Base-by-base conservation (phyloP, 129 eudicot species). In the Calendula officinalis region DNA sequence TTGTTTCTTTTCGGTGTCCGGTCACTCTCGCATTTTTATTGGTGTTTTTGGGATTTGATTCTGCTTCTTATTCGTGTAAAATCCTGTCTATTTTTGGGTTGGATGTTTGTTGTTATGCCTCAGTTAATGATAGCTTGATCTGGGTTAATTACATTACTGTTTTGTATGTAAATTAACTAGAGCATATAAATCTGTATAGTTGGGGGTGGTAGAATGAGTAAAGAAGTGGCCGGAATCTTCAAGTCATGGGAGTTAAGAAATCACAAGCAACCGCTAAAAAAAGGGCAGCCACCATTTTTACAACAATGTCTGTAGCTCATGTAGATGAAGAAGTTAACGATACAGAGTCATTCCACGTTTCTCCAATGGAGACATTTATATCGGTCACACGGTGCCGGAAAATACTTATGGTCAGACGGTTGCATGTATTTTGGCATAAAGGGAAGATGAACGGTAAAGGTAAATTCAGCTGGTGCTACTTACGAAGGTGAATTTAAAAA, bases 301-400 rank as follows among this genome's bases (percentile, higher is more conserved):
- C 91, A 53, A 75, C 96, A 81, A 91, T 91, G 96, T 85, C 98
- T 35, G 98, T 91, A 8, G 96, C 96, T 32, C 96, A 91, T 69
- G 98, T 85, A 3, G 96, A 85, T 49, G 97, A 90, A 36, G 94
- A 90, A 30, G 76, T 38, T 56, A 45, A 41, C 13, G 81, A 72
- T 7, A 72, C 60, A 2, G 82, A 73, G 74, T 75, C 56, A 50
- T 60, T 41, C 4, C 87, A 75, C 55, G 77, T 73, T 82, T 87
- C 46, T 35, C 83, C 2, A 82, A 77, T 70, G 91, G 90, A 1
- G 91, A 83, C 50, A 68, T 81, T 11, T 94, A 94, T 64, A 83
- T 67, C 5, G 99, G 99, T 13, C 87, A 6, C 80, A 88, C 6
- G 99, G 99, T 5, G 69, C 76, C 0, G 99, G 99, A 5, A 88